Evolutionary conservation across 169 alveolate species (phyloP).

Genomic region (Cryptosporidium viatorum): DNA sequence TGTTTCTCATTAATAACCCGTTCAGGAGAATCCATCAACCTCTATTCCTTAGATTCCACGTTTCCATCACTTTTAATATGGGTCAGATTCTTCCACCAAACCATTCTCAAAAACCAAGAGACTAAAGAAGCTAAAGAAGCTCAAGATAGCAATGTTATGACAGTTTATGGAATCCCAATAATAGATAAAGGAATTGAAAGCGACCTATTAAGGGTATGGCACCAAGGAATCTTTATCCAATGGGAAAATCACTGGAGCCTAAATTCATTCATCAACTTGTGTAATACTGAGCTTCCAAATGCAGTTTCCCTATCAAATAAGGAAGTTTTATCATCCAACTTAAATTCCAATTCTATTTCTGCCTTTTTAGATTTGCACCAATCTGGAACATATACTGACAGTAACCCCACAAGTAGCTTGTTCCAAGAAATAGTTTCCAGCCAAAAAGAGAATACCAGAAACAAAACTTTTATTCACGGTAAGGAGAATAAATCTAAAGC

Average conservation of each 20-base stretch:
- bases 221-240: slow-evolving; percentile 56
- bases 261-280: slow-evolving; percentile 25
- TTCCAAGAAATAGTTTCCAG: background rate
- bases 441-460: background rate
- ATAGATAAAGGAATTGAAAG: slow-evolving; percentile 58
- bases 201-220: slow-evolving; percentile 61
- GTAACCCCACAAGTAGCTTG: background rate
- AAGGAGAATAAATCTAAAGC: background rate
- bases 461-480: slow-evolving; percentile 9
- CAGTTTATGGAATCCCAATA: background rate
- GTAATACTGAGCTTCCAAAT: slow-evolving; percentile 27
- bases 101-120: slow-evolving; percentile 66
- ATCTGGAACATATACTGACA: background rate
- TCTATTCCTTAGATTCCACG: slow-evolving; percentile 61
- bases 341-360: background rate
- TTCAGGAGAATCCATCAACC: slow-evolving; percentile 46
- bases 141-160: background rate
- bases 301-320: background rate
- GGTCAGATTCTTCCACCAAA: slow-evolving; percentile 66
- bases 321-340: slow-evolving; percentile 2
- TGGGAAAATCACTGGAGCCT: slow-evolving; percentile 75
- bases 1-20: slow-evolving; percentile 33
- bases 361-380: background rate
- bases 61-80: slow-evolving; percentile 38
- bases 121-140: slow-evolving; percentile 1